Conservation (phyloP, 169 alveolate species). For the Plasmodium billcollinsi region DNA sequence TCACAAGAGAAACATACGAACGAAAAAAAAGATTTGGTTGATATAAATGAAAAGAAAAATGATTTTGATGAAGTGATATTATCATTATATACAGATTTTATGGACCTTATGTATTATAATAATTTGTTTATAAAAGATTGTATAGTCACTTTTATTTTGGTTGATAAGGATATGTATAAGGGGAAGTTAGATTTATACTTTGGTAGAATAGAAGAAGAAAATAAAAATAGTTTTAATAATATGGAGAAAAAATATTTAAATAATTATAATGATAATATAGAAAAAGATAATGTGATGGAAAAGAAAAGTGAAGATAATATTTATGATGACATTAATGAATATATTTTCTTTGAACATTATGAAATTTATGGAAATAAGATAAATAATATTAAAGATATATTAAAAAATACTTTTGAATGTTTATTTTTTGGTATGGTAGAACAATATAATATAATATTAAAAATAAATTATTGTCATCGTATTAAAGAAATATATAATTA, state of each 20-base stretch:
- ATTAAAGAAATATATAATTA: constrained; percentile 30
- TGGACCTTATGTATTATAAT: constrained; percentile 30
- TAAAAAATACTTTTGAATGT: constrained; percentile 35
- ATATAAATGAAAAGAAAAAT: too few relatives aligned
- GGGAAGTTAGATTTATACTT: constrained; percentile 23
- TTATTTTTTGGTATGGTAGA: constrained; percentile 27
- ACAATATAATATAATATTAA: constrained; percentile 32
- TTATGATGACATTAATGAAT: neutral
- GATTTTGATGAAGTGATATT: constrained; percentile 26
- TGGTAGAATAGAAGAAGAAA: neutral
- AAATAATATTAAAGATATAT: constrained; percentile 16
- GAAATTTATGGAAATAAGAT: constrained; percentile 24
- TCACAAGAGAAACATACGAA: neutral
- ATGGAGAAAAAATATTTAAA: neutral
- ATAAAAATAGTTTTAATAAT: neutral
- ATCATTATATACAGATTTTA: constrained; percentile 19
- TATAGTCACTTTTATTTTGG: constrained; percentile 3
- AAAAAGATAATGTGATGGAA: neutral
- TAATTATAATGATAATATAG: neutral
- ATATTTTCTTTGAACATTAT: neutral
- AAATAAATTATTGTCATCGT: constrained; percentile 15
- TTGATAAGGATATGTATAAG: constrained; percentile 10
- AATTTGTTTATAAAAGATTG: constrained; percentile 31
- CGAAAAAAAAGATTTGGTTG: neutral
- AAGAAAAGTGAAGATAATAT: neutral